Percentiles rank a stretch among this genome's conserved stretches.
Conservation (phyloP, 106 monocot genomes). For the Dendrobium officinale region DNA sequence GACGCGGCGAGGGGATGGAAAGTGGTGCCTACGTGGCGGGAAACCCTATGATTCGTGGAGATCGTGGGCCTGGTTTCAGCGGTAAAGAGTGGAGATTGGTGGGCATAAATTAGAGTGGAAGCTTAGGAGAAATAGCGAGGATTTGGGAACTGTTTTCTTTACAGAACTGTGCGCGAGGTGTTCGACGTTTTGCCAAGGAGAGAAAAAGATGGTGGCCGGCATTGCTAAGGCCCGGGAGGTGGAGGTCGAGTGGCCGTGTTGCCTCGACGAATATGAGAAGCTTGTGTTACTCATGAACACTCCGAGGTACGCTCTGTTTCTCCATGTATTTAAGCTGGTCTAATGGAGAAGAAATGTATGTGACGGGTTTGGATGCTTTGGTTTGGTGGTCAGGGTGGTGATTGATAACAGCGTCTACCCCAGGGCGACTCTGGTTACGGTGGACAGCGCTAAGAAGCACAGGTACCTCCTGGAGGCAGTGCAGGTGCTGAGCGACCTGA, state of each 20-base stretch:
- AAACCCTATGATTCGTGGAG: background rate
- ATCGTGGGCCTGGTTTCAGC: background rate
- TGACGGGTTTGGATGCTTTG: background rate
- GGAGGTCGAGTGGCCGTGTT: slow-evolving; percentile 7
- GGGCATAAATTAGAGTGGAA: background rate
- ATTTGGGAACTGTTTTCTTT: background rate
- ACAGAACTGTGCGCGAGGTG: background rate
- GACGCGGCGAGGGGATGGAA: slow-evolving; percentile 1
- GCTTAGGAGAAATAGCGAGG: background rate
- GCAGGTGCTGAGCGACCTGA: slow-evolving; percentile 11
- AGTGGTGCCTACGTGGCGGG: background rate
- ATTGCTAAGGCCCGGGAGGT: background rate
- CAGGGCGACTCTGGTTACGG: slow-evolving; percentile 13
- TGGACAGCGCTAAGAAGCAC: slow-evolving; percentile 17
- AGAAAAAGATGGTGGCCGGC: background rate
- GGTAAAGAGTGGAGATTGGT: background rate
- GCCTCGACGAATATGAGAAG: slow-evolving; percentile 14
- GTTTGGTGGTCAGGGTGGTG: slow-evolving; percentile 7
- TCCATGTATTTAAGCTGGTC: background rate
- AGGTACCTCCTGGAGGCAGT: slow-evolving; percentile 8
- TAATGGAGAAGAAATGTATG: background rate
- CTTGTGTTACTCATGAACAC: slow-evolving; percentile 13
- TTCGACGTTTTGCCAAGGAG: background rate
- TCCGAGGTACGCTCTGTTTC: slow-evolving; percentile 3
- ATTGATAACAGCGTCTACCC: slow-evolving; percentile 9